Evolutionary conservation across 495 filamentous ascomycete species (phyloP), one percentile per base, ranked within the genome.

Genomic region (Penicillium odoratum): DNA sequence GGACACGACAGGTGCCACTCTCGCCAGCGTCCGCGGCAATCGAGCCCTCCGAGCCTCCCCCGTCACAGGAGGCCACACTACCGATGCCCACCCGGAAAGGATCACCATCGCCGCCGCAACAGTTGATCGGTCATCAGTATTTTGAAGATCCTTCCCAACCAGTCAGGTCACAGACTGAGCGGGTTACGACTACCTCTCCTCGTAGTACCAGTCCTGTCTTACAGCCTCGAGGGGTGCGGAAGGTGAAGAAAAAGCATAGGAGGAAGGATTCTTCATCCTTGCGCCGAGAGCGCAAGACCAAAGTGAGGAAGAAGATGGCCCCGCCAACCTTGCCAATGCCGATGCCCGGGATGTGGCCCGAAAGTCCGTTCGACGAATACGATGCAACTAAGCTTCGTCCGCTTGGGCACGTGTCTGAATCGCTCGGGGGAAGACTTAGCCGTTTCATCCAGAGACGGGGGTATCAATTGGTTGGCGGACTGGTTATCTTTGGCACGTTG

Each of bases 281-380:
- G 9, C 8, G 33, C 33, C 33, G 8, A 36, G 33, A 36, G 11
- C 10, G 33, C 3, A 9, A 10, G 9, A 4, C 9, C 2, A 11
- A 36, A 11, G 33, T 11, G 33, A 36, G 33, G 9, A 36, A 36
- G 7, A 36, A 36, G 33, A 11, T 36, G 9, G 9, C 33, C 3
- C 11, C 33, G 3, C 9, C 33, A 11, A 36, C 33, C 13, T 36
- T 36, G 33, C 33, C 21, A 26, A 25, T 47, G 44, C 26, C 44
- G 21, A 47, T 47, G 44, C 44, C 44, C 44, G 44, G 44, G 21
- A 47, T 47, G 44, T 47, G 44, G 44, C 44, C 44, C 44, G 26
- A 25, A 29, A 28, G 3, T 8, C 44, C 44, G 4, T 4, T 47
- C 7, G 21, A 26, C 44, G 13, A 16, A 47, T 16, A 15, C 38